Base-by-base conservation (phyloP, 1,284 basidiomycete genomes). In the Lignosus rhinocerotis region DNA sequence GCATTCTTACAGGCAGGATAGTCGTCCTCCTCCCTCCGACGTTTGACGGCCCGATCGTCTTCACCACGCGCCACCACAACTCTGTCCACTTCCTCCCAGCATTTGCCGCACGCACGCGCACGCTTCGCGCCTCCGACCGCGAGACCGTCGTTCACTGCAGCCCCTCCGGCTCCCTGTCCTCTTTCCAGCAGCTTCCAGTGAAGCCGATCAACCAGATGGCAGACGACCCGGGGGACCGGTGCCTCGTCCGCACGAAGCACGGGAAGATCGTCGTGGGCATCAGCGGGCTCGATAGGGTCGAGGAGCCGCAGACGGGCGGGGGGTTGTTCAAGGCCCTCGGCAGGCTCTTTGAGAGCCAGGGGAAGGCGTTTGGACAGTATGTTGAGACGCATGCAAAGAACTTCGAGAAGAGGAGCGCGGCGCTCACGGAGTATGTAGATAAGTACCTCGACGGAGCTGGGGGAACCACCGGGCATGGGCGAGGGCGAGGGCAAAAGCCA, bases 221-320 rank as follows among this genome's bases (percentile, higher is more conserved):
- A 9, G 60, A 58, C 14, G 54, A 64, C 3, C 60, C 62, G 41
- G 33, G 43, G 8, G 58, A 64, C 53, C 64, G 56, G 34, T 66
- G 62, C 51, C 52, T 68, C 44, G 56, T 70, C 12, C 58, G 61
- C 31, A 66, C 71, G 33, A 60, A 64, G 19, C 61, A 67, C 41
- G 69, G 69, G 10, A 62, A 59, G 45, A 60, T 72, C 45, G 64
- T 62, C 16, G 43, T 72, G 41, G 71, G 70, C 16, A 55, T 72
- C 52, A 68, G 66, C 55, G 71, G 70, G 34, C 55, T 67, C 19
- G 70, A 72, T 60, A 56, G 48, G 21, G 36, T 66, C 34, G 63
- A 67, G 49, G 63, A 63, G 34, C 39, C 61, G n/a, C 14, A 21
- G 36, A 34, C 17, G 12, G 48, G 11, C 0, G 59, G 54, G 7